Conservation (phyloP, 2,329 filamentous ascomycete species). For the Aureobasidium sp. region DNA sequence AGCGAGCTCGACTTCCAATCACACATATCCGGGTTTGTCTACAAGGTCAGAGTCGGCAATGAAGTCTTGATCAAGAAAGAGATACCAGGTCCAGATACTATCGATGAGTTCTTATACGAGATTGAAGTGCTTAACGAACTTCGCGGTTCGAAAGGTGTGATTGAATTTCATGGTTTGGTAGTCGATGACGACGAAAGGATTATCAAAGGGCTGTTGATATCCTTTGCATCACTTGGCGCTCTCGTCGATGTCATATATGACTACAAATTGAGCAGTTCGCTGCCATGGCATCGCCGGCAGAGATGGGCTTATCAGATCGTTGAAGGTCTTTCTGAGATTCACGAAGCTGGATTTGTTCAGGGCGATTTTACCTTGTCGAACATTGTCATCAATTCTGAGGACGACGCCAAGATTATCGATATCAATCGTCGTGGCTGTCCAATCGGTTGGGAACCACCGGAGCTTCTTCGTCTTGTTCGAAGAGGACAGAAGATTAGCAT, state of each 20-base stretch:
- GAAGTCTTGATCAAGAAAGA: constrained; percentile 88
- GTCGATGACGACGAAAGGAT: constrained; percentile 66
- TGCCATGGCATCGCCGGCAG: constrained; percentile 66
- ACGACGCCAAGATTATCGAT: constrained; percentile 93
- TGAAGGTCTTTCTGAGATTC: constrained; percentile 80
- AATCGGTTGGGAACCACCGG: constrained; percentile 94
- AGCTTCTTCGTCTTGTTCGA: constrained; percentile 76
- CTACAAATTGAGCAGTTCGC: constrained; percentile 45
- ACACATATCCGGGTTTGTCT: constrained; percentile 95
- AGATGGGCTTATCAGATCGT: constrained; percentile 91
- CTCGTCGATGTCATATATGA: constrained; percentile 90
- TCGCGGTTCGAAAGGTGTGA: constrained; percentile 65
- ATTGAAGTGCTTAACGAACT: constrained; percentile 87
- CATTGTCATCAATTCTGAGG: constrained; percentile 79
- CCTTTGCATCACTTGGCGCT: constrained; percentile 77
- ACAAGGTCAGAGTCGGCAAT: constrained; percentile 71
- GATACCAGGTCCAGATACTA: constrained; percentile 88
- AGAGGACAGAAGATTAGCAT: constrained; percentile 87
- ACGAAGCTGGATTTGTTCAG: constrained; percentile 93
- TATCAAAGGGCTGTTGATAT: constrained; percentile 85
- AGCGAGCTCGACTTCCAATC: constrained; percentile 75
- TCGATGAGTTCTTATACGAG: constrained; percentile 96
- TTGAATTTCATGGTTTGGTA: constrained; percentile 79
- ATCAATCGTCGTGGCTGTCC: constrained; percentile 97
- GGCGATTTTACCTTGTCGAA: constrained; percentile 97